phyloP scores from a whole-genome alignment of 768 basidiomycete genomes.

The Termitomyces sp. region DNA sequence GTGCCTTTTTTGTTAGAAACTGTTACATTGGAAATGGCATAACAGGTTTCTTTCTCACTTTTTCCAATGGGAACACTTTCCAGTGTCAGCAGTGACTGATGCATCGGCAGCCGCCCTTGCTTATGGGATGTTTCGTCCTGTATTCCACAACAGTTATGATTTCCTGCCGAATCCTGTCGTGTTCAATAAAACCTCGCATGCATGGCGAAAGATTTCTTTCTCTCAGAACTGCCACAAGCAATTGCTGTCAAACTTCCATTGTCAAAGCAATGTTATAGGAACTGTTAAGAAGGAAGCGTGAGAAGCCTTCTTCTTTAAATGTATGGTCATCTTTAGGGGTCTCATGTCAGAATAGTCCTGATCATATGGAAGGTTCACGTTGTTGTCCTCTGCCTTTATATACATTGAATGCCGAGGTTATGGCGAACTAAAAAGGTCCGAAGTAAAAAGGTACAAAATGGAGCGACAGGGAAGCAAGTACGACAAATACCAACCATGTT shows the following conservation, averaged over 20 bases:
- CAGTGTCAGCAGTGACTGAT: no score
- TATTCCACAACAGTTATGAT: background rate
- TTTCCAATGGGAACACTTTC: no score
- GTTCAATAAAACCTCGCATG: background rate
- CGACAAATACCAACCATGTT: constrained; percentile 13
- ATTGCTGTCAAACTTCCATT: background rate
- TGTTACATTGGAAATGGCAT: no score
- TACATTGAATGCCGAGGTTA: constrained; percentile 8
- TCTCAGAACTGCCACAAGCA: background rate
- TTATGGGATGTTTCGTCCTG: background rate
- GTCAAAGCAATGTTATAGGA: background rate
- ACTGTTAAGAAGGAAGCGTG: background rate
- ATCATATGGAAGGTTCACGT: background rate
- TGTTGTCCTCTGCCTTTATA: background rate
- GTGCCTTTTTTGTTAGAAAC: no score
- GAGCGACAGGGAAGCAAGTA: background rate
- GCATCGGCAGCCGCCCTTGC: no score
- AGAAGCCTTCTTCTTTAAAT: background rate
- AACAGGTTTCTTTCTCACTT: no score
- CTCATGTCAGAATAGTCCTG: background rate
- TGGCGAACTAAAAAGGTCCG: constrained; percentile 11
- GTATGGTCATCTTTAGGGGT: constrained; percentile 7
- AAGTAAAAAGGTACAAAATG: constrained; percentile 6
- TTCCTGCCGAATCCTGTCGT: background rate
- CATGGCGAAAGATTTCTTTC: background rate